phyloP scores from a whole-genome alignment of 2,329 filamentous ascomycete species.

The Stemphylium vesicarium region DNA sequence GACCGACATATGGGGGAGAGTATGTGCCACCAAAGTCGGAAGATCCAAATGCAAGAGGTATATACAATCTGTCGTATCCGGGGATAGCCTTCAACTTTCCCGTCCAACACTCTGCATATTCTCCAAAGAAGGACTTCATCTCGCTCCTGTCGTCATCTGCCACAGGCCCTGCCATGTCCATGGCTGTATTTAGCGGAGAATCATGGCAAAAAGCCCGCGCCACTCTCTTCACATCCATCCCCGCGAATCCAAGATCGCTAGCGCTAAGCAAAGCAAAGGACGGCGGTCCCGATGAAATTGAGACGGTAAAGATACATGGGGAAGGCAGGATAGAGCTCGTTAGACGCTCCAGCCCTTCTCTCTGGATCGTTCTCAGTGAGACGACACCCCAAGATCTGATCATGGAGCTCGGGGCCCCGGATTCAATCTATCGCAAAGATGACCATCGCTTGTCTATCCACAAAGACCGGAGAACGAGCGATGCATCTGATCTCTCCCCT shows the following conservation, averaged over 20 bases:
- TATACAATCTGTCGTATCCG: slow-evolving; percentile 91
- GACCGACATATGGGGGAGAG: slow-evolving; percentile 92
- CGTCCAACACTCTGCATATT: slow-evolving; percentile 75
- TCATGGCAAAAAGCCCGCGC: slow-evolving; percentile 87
- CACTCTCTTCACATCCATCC: slow-evolving; percentile 75
- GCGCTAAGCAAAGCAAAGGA: slow-evolving; percentile 73
- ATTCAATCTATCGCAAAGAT: slow-evolving; percentile 91
- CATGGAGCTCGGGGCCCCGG: slow-evolving; percentile 87
- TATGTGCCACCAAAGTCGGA: slow-evolving; percentile 72
- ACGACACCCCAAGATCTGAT: slow-evolving; percentile 93
- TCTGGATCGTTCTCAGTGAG: slow-evolving; percentile 78
- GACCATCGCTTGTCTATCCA: slow-evolving; percentile 90
- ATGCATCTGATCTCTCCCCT: slow-evolving; percentile 44
- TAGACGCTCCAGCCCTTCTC: slow-evolving; percentile 69
- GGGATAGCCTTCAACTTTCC: slow-evolving; percentile 94
- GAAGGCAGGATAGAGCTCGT: slow-evolving; percentile 79
- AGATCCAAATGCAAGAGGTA: slow-evolving; percentile 64
- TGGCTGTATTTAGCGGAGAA: slow-evolving; percentile 88
- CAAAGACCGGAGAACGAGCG: slow-evolving; percentile 46
- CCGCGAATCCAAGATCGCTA: slow-evolving; percentile 76
- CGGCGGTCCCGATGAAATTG: slow-evolving; percentile 85
- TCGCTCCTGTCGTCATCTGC: slow-evolving; percentile 80
- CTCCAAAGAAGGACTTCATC: slow-evolving; percentile 79
- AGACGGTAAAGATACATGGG: slow-evolving; percentile 77
- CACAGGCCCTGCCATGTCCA: slow-evolving; percentile 77